Percentiles rank a stretch among this genome's conserved stretches.
Conservation (phyloP, 2,329 filamentous ascomycete genomes). For the Calonectria naviculata region DNA sequence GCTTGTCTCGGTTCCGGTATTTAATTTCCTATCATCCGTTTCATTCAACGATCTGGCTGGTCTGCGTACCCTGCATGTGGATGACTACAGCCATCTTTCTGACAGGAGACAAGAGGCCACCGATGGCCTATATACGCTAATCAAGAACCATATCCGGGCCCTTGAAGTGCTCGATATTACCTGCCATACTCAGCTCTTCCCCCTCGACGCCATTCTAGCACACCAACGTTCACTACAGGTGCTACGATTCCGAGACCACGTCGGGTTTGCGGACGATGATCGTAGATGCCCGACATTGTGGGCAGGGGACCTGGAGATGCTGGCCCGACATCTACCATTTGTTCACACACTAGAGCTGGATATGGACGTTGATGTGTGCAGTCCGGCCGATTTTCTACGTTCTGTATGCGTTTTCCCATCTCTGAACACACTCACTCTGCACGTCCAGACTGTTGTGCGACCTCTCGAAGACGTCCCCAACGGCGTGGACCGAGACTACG, state of each 20-base stretch:
- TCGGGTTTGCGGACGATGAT: constrained; percentile 56
- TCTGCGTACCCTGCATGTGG: constrained; percentile 52
- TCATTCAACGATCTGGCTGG: constrained; percentile 47
- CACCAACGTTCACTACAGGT: constrained; percentile 52
- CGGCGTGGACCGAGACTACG: constrained; percentile 50
- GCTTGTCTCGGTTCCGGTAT: constrained; percentile 56
- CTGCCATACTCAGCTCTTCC: constrained; percentile 54
- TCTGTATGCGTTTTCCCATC: constrained; percentile 52
- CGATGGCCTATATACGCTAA: constrained; percentile 48
- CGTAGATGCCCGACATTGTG: constrained; percentile 54
- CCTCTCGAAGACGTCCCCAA: constrained; percentile 42
- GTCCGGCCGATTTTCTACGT: constrained; percentile 50
- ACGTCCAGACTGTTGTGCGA: constrained; percentile 56
- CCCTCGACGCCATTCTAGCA: constrained; percentile 50
- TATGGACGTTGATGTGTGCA: constrained; percentile 53
- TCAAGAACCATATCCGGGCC: constrained; percentile 50
- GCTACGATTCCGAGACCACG: constrained; percentile 57
- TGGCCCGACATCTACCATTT: constrained; percentile 45
- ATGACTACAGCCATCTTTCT: constrained; percentile 56
- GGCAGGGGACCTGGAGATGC: constrained; percentile 43
- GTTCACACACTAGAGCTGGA: constrained; percentile 59
- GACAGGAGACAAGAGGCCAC: constrained; percentile 54
- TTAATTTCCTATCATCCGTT: constrained; percentile 57
- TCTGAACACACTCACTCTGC: constrained; percentile 54
- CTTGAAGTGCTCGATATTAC: constrained; percentile 53